Evolutionary conservation across 805 yeast species (phyloP).

Genomic region (Metahyphopichia silvanorum): DNA sequence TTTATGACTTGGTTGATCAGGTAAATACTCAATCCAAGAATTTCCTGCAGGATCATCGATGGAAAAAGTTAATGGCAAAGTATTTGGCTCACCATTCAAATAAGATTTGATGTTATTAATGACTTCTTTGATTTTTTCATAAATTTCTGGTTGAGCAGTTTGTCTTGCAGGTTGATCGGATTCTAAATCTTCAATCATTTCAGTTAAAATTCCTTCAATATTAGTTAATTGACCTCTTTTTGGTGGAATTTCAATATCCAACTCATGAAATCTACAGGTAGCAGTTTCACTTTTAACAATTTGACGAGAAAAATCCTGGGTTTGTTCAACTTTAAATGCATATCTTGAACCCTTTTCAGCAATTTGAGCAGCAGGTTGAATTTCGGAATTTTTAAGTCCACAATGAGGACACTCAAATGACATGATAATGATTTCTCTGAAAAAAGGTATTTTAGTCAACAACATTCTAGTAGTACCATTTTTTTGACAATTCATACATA

Average conservation of each 20-base stretch:
- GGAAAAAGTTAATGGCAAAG: constrained; percentile 72
- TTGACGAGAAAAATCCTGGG: constrained; percentile 81
- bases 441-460: constrained; percentile 86
- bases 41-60: constrained; percentile 96
- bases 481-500: constrained; percentile 94
- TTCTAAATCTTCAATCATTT: constrained; percentile 77
- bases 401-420: constrained; percentile 96
- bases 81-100: constrained; percentile 63
- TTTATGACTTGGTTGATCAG: constrained; percentile 84
- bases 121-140: constrained; percentile 71
- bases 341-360: constrained; percentile 85
- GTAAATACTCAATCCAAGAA: constrained; percentile 89
- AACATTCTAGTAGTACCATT: constrained; percentile 81
- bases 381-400: constrained; percentile 83
- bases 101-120: constrained; percentile 56
- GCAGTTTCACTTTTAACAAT: constrained; percentile 90
- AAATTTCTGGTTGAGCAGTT: constrained; percentile 67
- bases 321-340: constrained; percentile 60
- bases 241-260: constrained; percentile 93
- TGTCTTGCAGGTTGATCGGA: constrained; percentile 81
- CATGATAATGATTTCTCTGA: constrained; percentile 88
- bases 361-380: constrained; percentile 92
- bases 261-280: constrained; percentile 70
- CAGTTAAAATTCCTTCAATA: constrained; percentile 82
- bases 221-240: constrained; percentile 91